These are phyloP conservation scores for Vitis hybrid DNA, from an alignment of 177 flowering plant species.

Conservation along the genomic window DNA sequence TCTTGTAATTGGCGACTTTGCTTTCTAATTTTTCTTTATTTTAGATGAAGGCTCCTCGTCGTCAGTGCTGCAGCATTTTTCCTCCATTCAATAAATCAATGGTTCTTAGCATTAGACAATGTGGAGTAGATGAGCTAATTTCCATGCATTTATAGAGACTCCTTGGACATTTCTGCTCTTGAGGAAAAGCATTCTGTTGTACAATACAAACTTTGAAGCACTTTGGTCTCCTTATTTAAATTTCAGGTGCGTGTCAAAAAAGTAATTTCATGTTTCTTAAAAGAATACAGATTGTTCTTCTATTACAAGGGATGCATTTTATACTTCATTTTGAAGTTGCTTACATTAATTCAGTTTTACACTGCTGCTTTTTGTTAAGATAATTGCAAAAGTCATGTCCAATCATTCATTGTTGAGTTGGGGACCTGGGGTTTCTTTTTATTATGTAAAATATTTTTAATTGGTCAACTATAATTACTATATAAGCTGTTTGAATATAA, in stretches of 20 bases:
- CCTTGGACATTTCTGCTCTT: not conserved
- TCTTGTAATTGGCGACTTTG: not conserved
- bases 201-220: not conserved
- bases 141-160: constrained; percentile 39
- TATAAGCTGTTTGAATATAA: no score
- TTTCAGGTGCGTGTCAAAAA: not conserved
- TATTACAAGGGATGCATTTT: not conserved
- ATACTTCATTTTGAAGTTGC: not conserved
- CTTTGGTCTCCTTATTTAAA: not conserved
- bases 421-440: no score
- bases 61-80: constrained; percentile 65
- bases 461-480: no score
- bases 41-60: constrained; percentile 63
- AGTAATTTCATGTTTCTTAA: not conserved
- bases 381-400: no score
- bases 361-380: no score
- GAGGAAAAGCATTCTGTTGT: not conserved
- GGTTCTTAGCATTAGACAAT: constrained; percentile 50
- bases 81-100: constrained; percentile 32
- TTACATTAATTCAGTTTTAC: no score
- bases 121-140: constrained; percentile 59
- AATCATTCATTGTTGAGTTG: no score
- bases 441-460: no score
- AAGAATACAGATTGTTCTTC: not conserved
- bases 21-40: not conserved